Base-by-base conservation (phyloP, 2,329 filamentous ascomycete genomes). In the Alternaria sp. region DNA sequence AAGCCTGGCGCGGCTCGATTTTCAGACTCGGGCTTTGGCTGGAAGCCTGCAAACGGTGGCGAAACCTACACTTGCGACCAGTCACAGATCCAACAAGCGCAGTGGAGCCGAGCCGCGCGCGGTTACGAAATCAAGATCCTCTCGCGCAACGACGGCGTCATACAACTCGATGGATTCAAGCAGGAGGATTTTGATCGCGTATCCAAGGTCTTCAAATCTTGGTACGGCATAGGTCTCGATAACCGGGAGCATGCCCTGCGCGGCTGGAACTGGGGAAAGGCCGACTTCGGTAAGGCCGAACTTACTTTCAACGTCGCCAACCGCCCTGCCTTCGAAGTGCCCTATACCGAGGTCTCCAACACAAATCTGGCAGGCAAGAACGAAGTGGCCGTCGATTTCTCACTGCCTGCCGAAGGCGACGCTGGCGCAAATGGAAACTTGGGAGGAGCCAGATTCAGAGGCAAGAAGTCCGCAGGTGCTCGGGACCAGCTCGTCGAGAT, bases 191-290 rank as follows among this genome's bases (percentile, higher is more conserved):
- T 93, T 70, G 95, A 99, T 69, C 92, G 95, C 57, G 84, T 97
- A 14, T 87, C 85, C 81, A 97, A 97, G 79, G 88, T 95, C 69
- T 97, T 99, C 86, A 98, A 97, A 83, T 92, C 94, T 75, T 98
- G 94, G 92, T 99, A 98, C 82, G 95, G 93, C 81, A 91, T 95
- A 74, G 93, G 90, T 73, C 86, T 99, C 60, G 94, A 98, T 78
- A 92, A 88, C 79, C 93, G 92, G 80, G 95, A 99, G 81, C 95
- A 98, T 80, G 93, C 95, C 25, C 84, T 99, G 60, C 89, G 95
- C 70, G 95, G 95, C 58, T 99, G 95, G 95, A 99, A 99, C 79
- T 99, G 95, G 96, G 95, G 95, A 74, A 99, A 98, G 82, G 92
- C 93, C 66, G 95, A 99, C 74, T 97, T 99, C 78, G 90, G 91